These are phyloP conservation scores for Paspalum vaginatum DNA, from an alignment of 176 grass and related monocot species.

Conservation along the genomic window DNA sequence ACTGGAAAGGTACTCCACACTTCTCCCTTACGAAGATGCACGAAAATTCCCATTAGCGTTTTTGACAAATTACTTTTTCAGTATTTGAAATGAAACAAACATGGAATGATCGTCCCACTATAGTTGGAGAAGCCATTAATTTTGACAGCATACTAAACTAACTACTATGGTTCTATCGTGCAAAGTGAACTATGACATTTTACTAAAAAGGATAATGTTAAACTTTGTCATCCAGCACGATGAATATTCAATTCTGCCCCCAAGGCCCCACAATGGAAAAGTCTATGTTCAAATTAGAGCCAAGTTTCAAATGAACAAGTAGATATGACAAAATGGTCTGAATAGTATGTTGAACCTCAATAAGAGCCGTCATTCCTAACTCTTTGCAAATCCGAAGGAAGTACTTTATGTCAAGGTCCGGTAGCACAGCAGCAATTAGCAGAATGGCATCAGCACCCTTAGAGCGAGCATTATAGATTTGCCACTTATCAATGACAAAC, in stretches of 20 bases:
- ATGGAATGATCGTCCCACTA: constrained; percentile 3
- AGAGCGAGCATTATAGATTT: constrained; percentile 86
- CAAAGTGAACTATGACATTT: background rate
- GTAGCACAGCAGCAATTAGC: constrained; percentile 85
- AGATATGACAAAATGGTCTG: background rate
- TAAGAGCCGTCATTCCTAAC: constrained; percentile 77
- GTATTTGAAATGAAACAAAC: background rate
- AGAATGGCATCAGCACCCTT: constrained; percentile 91
- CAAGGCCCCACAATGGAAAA: background rate
- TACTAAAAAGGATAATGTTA: background rate
- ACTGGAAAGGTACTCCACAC: background rate
- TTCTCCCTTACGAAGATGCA: constrained; percentile 1
- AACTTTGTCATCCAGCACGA: background rate
- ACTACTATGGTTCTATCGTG: background rate
- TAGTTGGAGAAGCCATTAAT: background rate
- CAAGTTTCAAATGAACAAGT: background rate
- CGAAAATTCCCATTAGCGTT: background rate
- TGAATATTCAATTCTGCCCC: background rate
- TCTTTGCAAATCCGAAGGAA: constrained; percentile 73
- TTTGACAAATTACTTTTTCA: background rate
- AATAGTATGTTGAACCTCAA: constrained; percentile 65
- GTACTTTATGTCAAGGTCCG: constrained; percentile 77
- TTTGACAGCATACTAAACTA: background rate
- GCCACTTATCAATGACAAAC: constrained; percentile 90
- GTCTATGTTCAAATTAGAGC: background rate